A percentile compares a stretch with the other conserved stretches of the same genome.
Evolutionary conservation across 306 rosid species (phyloP).

Genomic region (Lupinus albus): DNA sequence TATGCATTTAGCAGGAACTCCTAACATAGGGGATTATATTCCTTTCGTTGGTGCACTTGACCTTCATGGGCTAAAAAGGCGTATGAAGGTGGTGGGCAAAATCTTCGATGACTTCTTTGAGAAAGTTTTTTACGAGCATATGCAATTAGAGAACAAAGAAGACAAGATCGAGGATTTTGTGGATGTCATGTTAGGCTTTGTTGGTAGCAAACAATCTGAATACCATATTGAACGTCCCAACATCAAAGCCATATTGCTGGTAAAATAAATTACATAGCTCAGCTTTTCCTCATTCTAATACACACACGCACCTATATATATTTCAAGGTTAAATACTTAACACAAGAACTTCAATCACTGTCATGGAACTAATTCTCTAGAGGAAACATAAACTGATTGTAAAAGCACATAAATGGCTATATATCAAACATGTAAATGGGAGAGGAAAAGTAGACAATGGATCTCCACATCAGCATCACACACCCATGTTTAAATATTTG

Average conservation of each 20-base stretch:
- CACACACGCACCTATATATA: no score
- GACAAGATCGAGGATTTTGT: slow-evolving; percentile 60
- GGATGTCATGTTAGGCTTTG: slow-evolving; percentile 61
- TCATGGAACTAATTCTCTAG: no score
- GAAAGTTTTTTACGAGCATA: slow-evolving; percentile 63
- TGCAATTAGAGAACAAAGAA: slow-evolving; percentile 38
- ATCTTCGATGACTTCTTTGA: slow-evolving; percentile 63
- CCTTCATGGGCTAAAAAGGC: slow-evolving; percentile 58
- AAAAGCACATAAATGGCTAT: no score
- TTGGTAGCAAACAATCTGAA: slow-evolving; percentile 53
- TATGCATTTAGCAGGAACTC: slow-evolving; percentile 44
- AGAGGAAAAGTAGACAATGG: no score
- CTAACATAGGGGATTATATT: slow-evolving; percentile 59
- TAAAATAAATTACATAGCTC: slow-evolving; percentile 19
- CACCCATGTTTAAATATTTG: no score
- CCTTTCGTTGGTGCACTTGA: slow-evolving; percentile 62
- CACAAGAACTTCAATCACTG: not conserved
- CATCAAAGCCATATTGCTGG: slow-evolving; percentile 69
- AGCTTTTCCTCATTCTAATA: not conserved
- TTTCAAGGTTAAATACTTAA: no score
- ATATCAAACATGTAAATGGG: no score
- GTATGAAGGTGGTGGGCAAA: slow-evolving; percentile 52
- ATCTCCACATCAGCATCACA: no score
- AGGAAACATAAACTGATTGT: no score
- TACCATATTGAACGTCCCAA: slow-evolving; percentile 53